These are phyloP conservation scores for Actinomucor elegans DNA, from an alignment of 371 early-diverging fungal genomes.

Conservation along the genomic window DNA sequence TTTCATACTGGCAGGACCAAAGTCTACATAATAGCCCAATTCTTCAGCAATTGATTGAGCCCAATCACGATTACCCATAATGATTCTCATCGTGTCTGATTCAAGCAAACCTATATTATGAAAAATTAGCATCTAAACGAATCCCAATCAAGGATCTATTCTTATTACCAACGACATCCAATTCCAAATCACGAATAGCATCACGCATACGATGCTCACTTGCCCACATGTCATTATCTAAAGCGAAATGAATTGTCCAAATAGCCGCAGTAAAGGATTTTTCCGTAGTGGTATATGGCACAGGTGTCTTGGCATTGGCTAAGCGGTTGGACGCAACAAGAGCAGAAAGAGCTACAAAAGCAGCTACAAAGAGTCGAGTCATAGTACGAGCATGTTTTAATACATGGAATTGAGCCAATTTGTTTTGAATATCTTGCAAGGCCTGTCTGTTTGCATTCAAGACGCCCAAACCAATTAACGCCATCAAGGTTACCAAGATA, in stretches of 20 bases:
- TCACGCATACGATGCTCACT: slow-evolving; percentile 75
- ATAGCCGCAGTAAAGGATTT: slow-evolving; percentile 78
- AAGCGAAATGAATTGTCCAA: slow-evolving; percentile 87
- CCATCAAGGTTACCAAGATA: slow-evolving; percentile 58
- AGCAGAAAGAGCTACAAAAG: slow-evolving; percentile 30
- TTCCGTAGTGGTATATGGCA: slow-evolving; percentile 63
- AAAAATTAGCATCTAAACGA: background rate
- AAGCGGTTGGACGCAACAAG: slow-evolving; percentile 37
- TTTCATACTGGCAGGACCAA: slow-evolving; percentile 79
- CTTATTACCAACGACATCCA: slow-evolving; percentile 78
- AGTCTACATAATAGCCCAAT: slow-evolving; percentile 77
- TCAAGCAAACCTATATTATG: slow-evolving; percentile 61
- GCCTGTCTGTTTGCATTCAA: slow-evolving; percentile 41
- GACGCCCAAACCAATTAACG: slow-evolving; percentile 50
- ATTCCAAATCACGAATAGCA: slow-evolving; percentile 72
- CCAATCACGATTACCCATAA: slow-evolving; percentile 87
- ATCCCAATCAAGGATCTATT: no score
- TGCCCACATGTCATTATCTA: slow-evolving; percentile 85
- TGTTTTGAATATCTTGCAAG: slow-evolving; percentile 20
- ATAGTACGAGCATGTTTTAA: slow-evolving; percentile 38
- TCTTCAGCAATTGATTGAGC: slow-evolving; percentile 80
- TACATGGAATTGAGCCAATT: slow-evolving; percentile 34
- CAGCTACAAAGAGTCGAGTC: slow-evolving; percentile 30
- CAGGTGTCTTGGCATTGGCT: slow-evolving; percentile 44
- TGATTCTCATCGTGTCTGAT: slow-evolving; percentile 79